Evolutionary conservation across 768 basidiomycete species (phyloP).

Genomic region (Pluteus cervinus): DNA sequence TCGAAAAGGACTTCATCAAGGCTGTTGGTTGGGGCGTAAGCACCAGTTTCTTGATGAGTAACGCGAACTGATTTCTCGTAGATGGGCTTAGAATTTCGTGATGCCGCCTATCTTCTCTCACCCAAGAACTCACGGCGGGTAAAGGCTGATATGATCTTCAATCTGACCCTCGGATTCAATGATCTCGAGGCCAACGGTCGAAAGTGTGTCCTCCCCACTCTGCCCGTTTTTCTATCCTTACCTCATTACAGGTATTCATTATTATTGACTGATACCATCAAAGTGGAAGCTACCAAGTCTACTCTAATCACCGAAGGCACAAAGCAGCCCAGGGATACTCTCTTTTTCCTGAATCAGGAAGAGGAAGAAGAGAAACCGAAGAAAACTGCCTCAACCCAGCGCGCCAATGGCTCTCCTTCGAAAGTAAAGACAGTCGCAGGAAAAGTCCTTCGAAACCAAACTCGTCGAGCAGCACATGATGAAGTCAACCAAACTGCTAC

Average conservation of each 20-base stretch:
- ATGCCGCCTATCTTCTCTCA: conserved; percentile 77
- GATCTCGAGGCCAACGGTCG: conserved; percentile 76
- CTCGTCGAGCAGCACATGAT: conserved; percentile 79
- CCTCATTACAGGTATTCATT: conserved; percentile 67
- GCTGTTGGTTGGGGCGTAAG: conserved; percentile 85
- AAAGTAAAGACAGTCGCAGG: conserved; percentile 76
- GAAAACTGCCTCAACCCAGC: conserved; percentile 48
- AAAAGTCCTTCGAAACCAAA: conserved; percentile 88
- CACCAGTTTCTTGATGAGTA: background rate
- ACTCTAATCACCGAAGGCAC: conserved; percentile 77
- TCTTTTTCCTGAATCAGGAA: conserved; percentile 75
- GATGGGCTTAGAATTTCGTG: conserved; percentile 96
- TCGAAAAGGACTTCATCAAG: conserved; percentile 84
- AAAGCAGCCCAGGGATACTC: conserved; percentile 78
- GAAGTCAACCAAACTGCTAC: conserved; percentile 75
- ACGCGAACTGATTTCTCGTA: conserved; percentile 21
- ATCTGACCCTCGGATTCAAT: conserved; percentile 78
- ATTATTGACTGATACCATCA: conserved; percentile 84
- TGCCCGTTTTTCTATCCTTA: background rate
- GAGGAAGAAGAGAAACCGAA: conserved; percentile 53
- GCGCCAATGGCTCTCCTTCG: conserved; percentile 59
- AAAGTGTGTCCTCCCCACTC: conserved; percentile 43
- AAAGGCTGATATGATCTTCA: conserved; percentile 80
- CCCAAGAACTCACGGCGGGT: conserved; percentile 71
- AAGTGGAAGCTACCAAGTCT: conserved; percentile 60